Evolutionary conservation across 768 basidiomycete species (phyloP), one percentile per base, ranked within the genome.

Genomic region (Agaricus bisporus): DNA sequence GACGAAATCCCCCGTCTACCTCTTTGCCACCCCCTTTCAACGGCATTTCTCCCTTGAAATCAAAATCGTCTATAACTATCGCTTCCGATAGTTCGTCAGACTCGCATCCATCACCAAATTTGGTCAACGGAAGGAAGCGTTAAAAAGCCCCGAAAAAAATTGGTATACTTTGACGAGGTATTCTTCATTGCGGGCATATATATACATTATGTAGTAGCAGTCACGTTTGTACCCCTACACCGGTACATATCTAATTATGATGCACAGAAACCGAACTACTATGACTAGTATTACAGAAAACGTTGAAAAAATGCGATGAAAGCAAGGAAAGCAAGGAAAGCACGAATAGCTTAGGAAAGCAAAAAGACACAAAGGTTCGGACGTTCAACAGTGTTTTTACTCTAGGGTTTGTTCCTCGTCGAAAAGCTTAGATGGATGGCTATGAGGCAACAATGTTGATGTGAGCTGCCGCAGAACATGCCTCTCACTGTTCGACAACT

Each of bases 91-190:
- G 49, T 25, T 56, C 57, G 8, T 46, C 56, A 35, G 54, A 64
- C 29, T 45, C 65, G 9, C 48, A 28, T 26, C 14, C 28, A 15
- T 49, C 71, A 18, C 57, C 57, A 10, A 51, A 65, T 18, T 41
- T 66, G 17, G 61, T 66, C 35, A 74, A 73, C 51, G 76, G 79
- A 25, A 79, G 74, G 66, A 83, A 83, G 63, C 73, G 82, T 56
- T 83, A 81, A 69, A 81, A 79, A 61, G 22, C 4, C 70, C 71
- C 11, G 5, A 7, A 55, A 72, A 15, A 67, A n/a, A n/a, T n/a
- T 52, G 17, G 42, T 26, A 64, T 48, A 73, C 62, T 67, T 22
- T 47, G 55, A 41, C 41, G 49, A 32, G 36, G 28, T 47, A 41
- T 32, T 35, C 26, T 44, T 41, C 36, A 18, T 32, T 22, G 26